phyloP scores from a whole-genome alignment of 768 basidiomycete species.

The Collybiopsis confluens region DNA sequence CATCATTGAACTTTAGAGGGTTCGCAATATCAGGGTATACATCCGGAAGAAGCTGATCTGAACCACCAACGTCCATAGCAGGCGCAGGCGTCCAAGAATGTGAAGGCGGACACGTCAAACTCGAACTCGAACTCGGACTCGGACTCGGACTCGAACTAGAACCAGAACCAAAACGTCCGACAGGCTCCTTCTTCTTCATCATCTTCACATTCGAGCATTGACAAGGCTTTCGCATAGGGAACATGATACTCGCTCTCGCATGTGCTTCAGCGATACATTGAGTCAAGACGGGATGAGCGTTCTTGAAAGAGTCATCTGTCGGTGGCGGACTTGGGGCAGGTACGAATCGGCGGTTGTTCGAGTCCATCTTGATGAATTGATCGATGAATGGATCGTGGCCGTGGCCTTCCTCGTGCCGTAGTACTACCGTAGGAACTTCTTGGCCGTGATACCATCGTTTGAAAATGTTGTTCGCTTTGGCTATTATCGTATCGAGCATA shows the following conservation, averaged over 20 bases:
- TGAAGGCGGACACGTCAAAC: constrained; percentile 32
- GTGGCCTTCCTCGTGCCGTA: constrained; percentile 30
- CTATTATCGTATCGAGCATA: constrained; percentile 45
- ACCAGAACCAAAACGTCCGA: too few relatives aligned
- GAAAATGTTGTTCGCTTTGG: constrained; percentile 47
- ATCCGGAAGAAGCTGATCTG: constrained; percentile 37
- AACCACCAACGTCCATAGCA: constrained; percentile 15
- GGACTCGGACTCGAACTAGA: too few relatives aligned
- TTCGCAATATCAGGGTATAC: constrained; percentile 27
- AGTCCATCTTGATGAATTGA: constrained; percentile 11
- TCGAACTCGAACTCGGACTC: too few relatives aligned
- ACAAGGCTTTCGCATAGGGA: constrained; percentile 41
- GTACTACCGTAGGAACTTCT: constrained; percentile 38
- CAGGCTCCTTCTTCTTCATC: too few relatives aligned
- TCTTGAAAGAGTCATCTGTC: constrained; percentile 33
- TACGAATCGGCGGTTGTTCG: constrained; percentile 15
- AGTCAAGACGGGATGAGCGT: constrained; percentile 36
- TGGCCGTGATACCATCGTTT: constrained; percentile 42
- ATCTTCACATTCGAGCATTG: constrained; percentile 32
- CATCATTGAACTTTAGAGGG: constrained; percentile 17
- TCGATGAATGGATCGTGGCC: constrained; percentile 11
- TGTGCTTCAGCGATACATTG: constrained; percentile 48
- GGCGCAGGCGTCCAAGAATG: constrained; percentile 45
- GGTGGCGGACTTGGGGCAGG: constrained; percentile 17
- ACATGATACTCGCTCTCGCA: constrained; percentile 36